Evolutionary conservation across 352 stramenopile genomes (phyloP), one percentile per base, ranked within the genome.

Genomic region (Pythium chondricola): DNA sequence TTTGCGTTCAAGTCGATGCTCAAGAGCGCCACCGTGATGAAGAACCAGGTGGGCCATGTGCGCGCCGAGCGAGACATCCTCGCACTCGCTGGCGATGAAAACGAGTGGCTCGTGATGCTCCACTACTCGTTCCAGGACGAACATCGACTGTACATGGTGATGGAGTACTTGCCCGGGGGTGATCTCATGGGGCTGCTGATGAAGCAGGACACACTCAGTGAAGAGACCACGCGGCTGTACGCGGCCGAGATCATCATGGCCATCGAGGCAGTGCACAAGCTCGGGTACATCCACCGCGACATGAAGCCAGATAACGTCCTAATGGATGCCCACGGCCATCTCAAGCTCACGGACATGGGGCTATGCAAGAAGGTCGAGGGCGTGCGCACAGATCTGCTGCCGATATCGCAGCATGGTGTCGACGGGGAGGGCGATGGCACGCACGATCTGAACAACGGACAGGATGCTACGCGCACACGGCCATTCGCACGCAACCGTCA

Each of bases 101-200:
- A 98, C 67, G 76, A 88, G 43, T 99, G 95, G 95, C 86, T 99
- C 35, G 97, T 98, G 9, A 89, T 84, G 37, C 71, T 99, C 18
- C 89, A 99, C 69, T 99, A 98, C 67, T 97, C 86, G 52, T 99
- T 99, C 73, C 95, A 99, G 56, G 76, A 93, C 49, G 74, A 92
- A 29, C 73, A 88, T 56, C 60, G 69, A 31, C 66, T 93, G 10
- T 92, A 91, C 58, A 90, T 91, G 95, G 93, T 99, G 31, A 99
- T 99, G 97, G 97, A 99, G 72, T 99, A 97, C 61, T 69, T 99
- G 22, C 92, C 95, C 5, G 97, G 97, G 4, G 97, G 97, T 35
- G 97, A 99, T 71, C 82, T 99, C 45, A 99, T 99, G 97, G 96
- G 85, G 43, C 65, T 99, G 17, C 77, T 99, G 26, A 99, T 99